Base-by-base conservation (phyloP, 2,329 filamentous ascomycete genomes). In the Bipolaris victoriae region DNA sequence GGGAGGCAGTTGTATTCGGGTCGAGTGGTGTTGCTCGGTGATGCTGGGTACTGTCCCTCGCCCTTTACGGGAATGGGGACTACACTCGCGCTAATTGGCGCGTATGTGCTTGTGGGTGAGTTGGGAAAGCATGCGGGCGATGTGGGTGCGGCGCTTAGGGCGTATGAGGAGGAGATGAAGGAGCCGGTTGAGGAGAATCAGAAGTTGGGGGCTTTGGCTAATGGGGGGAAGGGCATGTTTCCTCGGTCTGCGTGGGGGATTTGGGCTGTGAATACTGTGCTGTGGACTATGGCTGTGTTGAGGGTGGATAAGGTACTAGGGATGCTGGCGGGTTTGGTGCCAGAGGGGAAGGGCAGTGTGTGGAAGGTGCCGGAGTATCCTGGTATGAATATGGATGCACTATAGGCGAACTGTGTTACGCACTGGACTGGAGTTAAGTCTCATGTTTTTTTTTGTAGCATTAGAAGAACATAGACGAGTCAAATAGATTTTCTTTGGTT, bases 1-100 rank as follows among this genome's bases (percentile, higher is more conserved):
- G 55, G 56, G 3, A 83, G 29, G 0, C 16, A 22, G 2, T 31
- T 79, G 79, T 78, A 72, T 16, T 70, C 70, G 0, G 81, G 81
- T 0, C 78, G 83, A 0, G 77, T 86, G 1, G 79, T 76, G 0
- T 70, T 86, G 0, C 56, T 86, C 0, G 85, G 84, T 0, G 84
- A 88, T 60, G 82, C 85, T 0, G 77, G 68, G 0, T 75, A 74
- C 51, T 76, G 39, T 60, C 66, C 41, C 35, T 56, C 49, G 5
- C 63, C 68, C 9, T 67, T 68, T 1, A 68, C 66, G 13, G 69
- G 68, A 1, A 56, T 65, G 29, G 70, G 71, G 0, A 68, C 68
- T 1, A 73, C 68, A 9, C 62, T 75, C 1, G 74, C 77, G 2
- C 67, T 79, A 6, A 56, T 74, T 3, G 78, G 77, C 0, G 72